Evolutionary conservation across 345 rosid genomes (phyloP).

Genomic region (Boechera retrofracta): DNA sequence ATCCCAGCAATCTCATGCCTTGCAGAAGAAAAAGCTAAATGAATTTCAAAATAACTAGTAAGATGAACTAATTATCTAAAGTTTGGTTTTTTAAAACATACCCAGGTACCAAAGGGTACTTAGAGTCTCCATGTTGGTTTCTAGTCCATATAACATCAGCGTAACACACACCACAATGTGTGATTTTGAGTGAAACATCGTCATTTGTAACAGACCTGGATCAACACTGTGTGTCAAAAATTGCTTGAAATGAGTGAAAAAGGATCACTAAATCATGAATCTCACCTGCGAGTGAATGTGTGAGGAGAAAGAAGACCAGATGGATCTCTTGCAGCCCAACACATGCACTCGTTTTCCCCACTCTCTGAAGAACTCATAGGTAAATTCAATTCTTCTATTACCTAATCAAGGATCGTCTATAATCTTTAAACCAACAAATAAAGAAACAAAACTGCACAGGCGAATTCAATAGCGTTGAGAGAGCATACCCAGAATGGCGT

Average conservation of each 20-base stretch:
- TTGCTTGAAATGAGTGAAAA: neutral
- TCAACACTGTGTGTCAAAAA: neutral
- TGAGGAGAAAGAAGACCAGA: slow-evolving; percentile 73
- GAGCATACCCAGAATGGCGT: neutral
- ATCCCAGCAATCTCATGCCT: slow-evolving; percentile 92
- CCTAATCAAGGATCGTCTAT: slow-evolving; percentile 4
- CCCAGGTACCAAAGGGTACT: slow-evolving; percentile 94
- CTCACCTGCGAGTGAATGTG: slow-evolving; percentile 67
- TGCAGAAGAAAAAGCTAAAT: neutral
- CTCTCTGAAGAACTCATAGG: slow-evolving; percentile 47
- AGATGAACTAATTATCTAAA: slow-evolving; percentile 25
- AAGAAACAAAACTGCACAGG: slow-evolving; percentile 1
- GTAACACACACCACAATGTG: slow-evolving; percentile 92
- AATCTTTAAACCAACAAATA: neutral
- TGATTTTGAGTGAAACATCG: slow-evolving; percentile 76
- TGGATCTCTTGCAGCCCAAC: slow-evolving; percentile 75
- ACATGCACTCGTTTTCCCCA: slow-evolving; percentile 55
- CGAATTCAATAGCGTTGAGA: neutral
- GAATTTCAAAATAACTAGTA: neutral
- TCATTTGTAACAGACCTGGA: slow-evolving; percentile 65
- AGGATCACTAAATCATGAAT: neutral
- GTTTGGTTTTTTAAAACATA: slow-evolving; percentile 38
- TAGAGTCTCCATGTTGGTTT: slow-evolving; percentile 64
- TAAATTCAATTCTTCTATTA: slow-evolving; percentile 10
- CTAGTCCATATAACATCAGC: slow-evolving; percentile 82